Percentiles rank a stretch among this genome's conserved stretches.
phyloP scores from a whole-genome alignment of 2,329 filamentous ascomycete species.

The Penicillium sclerotigenum region DNA sequence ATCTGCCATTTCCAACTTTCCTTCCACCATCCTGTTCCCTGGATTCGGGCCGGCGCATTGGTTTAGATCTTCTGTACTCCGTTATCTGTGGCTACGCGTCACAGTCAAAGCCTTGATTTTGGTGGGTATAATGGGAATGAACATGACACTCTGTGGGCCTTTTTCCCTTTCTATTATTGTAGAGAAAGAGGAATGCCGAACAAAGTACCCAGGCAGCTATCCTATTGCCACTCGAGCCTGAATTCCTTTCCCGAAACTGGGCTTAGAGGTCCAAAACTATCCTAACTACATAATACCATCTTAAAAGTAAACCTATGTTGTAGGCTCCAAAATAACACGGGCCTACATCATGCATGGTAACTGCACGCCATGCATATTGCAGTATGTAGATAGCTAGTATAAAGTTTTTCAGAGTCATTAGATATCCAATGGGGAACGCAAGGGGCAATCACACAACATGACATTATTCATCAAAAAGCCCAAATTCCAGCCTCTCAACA shows the following conservation, averaged over 20 bases:
- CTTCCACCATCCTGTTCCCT: slow-evolving; percentile 8
- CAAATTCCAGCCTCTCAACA: not conserved
- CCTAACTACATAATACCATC: not conserved
- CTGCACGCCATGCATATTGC: slow-evolving; percentile 20
- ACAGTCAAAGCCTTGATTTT: not conserved
- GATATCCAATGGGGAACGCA: slow-evolving; percentile 10
- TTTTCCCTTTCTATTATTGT: not conserved
- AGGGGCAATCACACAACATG: slow-evolving; percentile 4
- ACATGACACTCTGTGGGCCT: not conserved
- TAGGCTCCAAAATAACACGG: not conserved
- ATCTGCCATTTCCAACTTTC: slow-evolving; percentile 11
- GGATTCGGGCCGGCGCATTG: slow-evolving; percentile 11
- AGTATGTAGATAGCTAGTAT: slow-evolving; percentile 8
- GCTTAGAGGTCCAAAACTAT: too few species aligned
- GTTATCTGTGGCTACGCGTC: not conserved
- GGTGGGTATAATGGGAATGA: not conserved
- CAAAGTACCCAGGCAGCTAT: not conserved
- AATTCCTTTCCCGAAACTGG: not conserved
- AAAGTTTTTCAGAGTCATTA: not conserved
- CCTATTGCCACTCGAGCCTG: not conserved
- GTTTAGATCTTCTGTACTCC: not conserved
- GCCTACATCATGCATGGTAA: not conserved
- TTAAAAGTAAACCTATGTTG: not conserved
- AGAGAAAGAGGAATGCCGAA: not conserved
- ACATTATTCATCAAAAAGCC: not conserved